Conservation (phyloP, 2,329 filamentous ascomycete genomes). For the Paramyrothecium sp. region DNA sequence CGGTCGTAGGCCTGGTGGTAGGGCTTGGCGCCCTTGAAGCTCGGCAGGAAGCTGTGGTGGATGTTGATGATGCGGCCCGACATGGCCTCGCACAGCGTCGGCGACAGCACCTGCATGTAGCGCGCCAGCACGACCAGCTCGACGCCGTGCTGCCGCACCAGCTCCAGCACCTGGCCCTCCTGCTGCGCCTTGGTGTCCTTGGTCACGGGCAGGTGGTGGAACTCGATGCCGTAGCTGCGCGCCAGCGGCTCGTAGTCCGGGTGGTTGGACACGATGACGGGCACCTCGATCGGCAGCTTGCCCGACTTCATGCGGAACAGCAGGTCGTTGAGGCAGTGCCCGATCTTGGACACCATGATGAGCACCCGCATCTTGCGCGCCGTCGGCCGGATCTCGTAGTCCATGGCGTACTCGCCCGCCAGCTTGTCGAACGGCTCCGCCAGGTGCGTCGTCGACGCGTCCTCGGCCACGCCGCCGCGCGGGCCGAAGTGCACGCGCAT, state of each 20-base stretch:
- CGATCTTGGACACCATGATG: slow-evolving; percentile 89
- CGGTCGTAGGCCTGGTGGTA: slow-evolving; percentile 87
- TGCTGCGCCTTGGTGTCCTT: slow-evolving; percentile 75
- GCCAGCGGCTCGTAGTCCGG: slow-evolving; percentile 69
- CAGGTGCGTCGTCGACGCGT: slow-evolving; percentile 48
- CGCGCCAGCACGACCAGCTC: slow-evolving; percentile 79
- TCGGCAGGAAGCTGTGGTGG: slow-evolving; percentile 83
- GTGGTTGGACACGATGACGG: slow-evolving; percentile 81
- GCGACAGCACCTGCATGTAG: slow-evolving; percentile 85
- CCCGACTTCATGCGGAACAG: slow-evolving; percentile 75
- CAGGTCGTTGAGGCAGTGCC: slow-evolving; percentile 81
- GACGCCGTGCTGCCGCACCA: slow-evolving; percentile 66
- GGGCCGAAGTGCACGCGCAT: slow-evolving; percentile 84
- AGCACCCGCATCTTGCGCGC: slow-evolving; percentile 71
- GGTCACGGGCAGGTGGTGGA: slow-evolving; percentile 78
- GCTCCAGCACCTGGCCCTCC: slow-evolving; percentile 68
- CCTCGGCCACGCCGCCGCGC: slow-evolving; percentile 25
- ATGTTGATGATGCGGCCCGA: slow-evolving; percentile 89
- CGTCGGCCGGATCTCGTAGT: slow-evolving; percentile 68
- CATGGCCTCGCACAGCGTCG: slow-evolving; percentile 73
- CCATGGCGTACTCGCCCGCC: slow-evolving; percentile 63
- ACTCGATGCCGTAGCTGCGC: slow-evolving; percentile 71
- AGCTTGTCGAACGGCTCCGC: slow-evolving; percentile 56
- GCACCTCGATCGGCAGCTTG: slow-evolving; percentile 72
- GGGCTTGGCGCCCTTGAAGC: slow-evolving; percentile 84